Evolutionary conservation across 805 yeast genomes (phyloP).

Genomic region (Candida caryicola): DNA sequence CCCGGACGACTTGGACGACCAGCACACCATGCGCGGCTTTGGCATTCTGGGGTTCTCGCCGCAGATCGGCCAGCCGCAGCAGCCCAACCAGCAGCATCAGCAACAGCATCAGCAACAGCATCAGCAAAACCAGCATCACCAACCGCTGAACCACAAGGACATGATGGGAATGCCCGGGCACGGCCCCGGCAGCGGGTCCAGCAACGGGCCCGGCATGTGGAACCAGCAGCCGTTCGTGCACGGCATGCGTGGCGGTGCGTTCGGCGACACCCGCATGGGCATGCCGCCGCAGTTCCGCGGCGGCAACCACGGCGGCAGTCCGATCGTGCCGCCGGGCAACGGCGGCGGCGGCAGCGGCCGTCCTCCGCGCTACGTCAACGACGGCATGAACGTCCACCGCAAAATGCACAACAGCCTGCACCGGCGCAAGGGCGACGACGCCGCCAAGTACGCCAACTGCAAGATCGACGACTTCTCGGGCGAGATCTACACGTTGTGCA

Average conservation of each 20-base stretch:
- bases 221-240: neutral
- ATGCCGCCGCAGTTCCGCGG: neutral
- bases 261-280: no score
- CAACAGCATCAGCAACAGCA: conserved; percentile 1
- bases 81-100: neutral
- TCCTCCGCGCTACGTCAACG: conserved; percentile 9
- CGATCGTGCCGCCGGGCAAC: no score
- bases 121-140: neutral
- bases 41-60: neutral
- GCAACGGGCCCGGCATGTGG: neutral
- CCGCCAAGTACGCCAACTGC: conserved; percentile 66
- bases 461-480: conserved; percentile 66
- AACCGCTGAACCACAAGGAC: neutral
- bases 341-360: conserved; percentile 1
- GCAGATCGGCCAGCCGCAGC: neutral
- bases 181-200: neutral
- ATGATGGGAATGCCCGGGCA: neutral
- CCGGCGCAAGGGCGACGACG: conserved; percentile 59
- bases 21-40: neutral
- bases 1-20: neutral
- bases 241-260: no score
- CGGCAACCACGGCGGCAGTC: neutral
- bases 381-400: conserved; percentile 41
- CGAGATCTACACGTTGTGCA: conserved; percentile 76
- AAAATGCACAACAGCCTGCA: conserved; percentile 33